These are phyloP conservation scores for Canariomyces notabilis DNA, from an alignment of 2,329 filamentous ascomycete genomes.

Conservation along the genomic window DNA sequence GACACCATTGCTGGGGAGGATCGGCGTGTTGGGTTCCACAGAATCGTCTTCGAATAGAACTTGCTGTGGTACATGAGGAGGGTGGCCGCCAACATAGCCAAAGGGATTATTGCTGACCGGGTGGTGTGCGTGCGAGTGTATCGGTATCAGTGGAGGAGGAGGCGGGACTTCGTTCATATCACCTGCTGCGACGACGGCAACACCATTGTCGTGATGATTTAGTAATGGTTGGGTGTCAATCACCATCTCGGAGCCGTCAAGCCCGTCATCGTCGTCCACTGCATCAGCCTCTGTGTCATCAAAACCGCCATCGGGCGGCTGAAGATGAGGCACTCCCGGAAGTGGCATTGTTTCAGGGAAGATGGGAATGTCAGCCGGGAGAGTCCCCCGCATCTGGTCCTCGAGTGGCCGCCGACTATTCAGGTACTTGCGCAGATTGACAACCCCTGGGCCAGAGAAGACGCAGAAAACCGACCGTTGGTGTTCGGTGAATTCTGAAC, in stretches of 20 bases:
- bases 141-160: slow-evolving; percentile 8
- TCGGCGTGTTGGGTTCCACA: background rate
- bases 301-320: slow-evolving; percentile 15
- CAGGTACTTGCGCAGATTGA: slow-evolving; percentile 70
- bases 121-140: slow-evolving; percentile 1
- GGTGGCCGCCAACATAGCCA: slow-evolving; percentile 10
- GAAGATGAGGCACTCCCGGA: slow-evolving; percentile 7
- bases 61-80: slow-evolving; percentile 7
- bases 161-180: background rate
- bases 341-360: slow-evolving; percentile 2
- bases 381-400: background rate
- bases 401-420: slow-evolving; percentile 39
- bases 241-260: slow-evolving; percentile 29
- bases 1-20: background rate
- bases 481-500: slow-evolving; percentile 82
- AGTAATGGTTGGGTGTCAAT: slow-evolving; percentile 25
- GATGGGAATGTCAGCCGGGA: background rate
- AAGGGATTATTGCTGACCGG: slow-evolving; percentile 6
- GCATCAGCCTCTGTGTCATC: slow-evolving; percentile 24
- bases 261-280: slow-evolving; percentile 28
- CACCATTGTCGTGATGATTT: slow-evolving; percentile 1
- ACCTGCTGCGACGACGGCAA: background rate
- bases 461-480: slow-evolving; percentile 96
- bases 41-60: slow-evolving; percentile 7
- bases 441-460: slow-evolving; percentile 84